A percentile compares a stretch with the other conserved stretches of the same genome.
These are phyloP conservation scores for Dactylellina cionopaga DNA, from an alignment of 2,329 filamentous ascomycete species.

Conservation along the genomic window DNA sequence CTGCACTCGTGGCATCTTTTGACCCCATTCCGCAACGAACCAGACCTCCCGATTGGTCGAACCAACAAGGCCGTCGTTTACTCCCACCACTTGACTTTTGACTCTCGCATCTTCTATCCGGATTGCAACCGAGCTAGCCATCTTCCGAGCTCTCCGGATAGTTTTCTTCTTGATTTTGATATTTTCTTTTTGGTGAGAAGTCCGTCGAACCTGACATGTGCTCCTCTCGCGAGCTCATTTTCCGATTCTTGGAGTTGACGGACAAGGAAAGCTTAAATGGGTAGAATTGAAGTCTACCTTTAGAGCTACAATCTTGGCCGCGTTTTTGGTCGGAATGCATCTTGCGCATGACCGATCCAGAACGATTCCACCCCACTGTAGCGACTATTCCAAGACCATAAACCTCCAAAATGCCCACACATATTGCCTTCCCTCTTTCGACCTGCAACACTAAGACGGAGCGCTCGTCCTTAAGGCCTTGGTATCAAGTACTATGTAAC, in stretches of 20 bases:
- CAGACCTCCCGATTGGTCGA: conserved; percentile 52
- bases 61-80: conserved; percentile 9
- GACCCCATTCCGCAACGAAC: conserved; percentile 37
- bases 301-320: conserved; percentile 7
- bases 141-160: conserved; percentile 50
- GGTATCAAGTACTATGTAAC: conserved; percentile 1
- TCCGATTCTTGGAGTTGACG: conserved; percentile 3
- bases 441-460: too few species aligned
- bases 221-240: conserved; percentile 33
- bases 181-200: conserved; percentile 7
- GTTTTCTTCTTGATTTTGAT: conserved; percentile 14
- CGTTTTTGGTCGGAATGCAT: not conserved
- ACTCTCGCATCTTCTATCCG: conserved; percentile 51
- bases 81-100: conserved; percentile 29
- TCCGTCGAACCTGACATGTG: conserved; percentile 29
- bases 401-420: conserved; percentile 1
- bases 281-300: not conserved
- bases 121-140: conserved; percentile 51
- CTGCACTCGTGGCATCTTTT: conserved; percentile 41
- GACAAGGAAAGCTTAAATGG: conserved; percentile 53
- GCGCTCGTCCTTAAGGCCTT: too few species aligned
- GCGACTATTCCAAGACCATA: not conserved
- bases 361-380: not conserved
- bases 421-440: not conserved
- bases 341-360: not conserved